Conservation (phyloP, 768 basidiomycete species). For the Phanerodontia chrysosporium region DNA sequence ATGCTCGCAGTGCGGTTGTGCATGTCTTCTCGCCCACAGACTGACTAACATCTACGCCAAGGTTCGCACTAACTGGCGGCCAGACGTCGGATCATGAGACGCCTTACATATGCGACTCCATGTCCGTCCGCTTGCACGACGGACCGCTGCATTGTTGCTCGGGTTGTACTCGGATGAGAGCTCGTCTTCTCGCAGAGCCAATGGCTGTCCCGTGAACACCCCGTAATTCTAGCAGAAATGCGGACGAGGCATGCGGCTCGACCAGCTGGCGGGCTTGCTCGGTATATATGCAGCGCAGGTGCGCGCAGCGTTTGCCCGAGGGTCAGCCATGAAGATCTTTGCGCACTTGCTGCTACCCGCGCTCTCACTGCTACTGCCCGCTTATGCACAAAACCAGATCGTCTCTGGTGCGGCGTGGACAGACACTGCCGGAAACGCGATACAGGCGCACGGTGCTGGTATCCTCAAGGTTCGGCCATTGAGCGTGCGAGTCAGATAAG, state of each 20-base stretch:
- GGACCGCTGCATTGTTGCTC: background rate
- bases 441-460: conserved; percentile 62
- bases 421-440: conserved; percentile 55
- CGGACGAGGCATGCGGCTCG: background rate
- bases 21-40: background rate
- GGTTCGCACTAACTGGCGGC: background rate
- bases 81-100: conserved; percentile 4
- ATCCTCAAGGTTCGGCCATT: conserved; percentile 42
- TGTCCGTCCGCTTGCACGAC: background rate
- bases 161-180: background rate
- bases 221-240: background rate
- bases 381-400: conserved; percentile 34
- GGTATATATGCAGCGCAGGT: background rate
- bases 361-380: conserved; percentile 7
- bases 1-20: background rate
- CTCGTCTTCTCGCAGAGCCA: background rate
- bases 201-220: background rate
- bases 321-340: conserved; percentile 11
- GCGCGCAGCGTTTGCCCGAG: background rate
- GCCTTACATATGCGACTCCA: background rate
- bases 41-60: background rate
- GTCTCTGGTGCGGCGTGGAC: conserved; percentile 61
- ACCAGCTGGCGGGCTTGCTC: background rate
- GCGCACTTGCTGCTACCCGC: conserved; percentile 6
- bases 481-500: background rate